A percentile compares a stretch with the other conserved stretches of the same genome.
phyloP scores from a whole-genome alignment of 1,284 basidiomycete genomes.

The Rhizoctonia solani region DNA sequence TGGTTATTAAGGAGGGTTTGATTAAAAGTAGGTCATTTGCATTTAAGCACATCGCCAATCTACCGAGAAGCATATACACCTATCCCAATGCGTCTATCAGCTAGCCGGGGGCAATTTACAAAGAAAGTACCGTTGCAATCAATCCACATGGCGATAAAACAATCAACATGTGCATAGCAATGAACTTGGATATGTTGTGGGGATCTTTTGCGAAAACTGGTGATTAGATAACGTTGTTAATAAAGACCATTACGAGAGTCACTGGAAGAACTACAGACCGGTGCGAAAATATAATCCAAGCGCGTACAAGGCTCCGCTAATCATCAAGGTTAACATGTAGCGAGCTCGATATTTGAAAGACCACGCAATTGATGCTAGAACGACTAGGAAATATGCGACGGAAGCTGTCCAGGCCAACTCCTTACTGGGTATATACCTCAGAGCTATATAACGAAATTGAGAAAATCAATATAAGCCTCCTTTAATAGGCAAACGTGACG shows the following conservation, averaged over 20 bases:
- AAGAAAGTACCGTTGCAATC: background rate
- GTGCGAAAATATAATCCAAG: background rate
- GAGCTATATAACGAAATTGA: background rate
- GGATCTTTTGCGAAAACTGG: conserved; percentile 5
- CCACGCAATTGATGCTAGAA: background rate
- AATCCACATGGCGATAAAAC: background rate
- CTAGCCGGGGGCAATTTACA: too few relatives aligned
- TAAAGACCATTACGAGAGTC: background rate
- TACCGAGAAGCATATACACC: background rate
- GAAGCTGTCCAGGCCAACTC: background rate
- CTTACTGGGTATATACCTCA: background rate
- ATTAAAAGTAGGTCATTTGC: background rate
- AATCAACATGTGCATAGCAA: conserved; percentile 2
- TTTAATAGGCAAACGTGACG: background rate
- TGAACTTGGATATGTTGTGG: background rate
- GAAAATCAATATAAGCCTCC: background rate
- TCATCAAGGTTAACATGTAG: conserved; percentile 2
- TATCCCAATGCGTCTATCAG: background rate
- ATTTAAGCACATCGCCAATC: background rate
- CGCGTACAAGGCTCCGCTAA: background rate
- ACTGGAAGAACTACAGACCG: background rate
- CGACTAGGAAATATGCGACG: background rate
- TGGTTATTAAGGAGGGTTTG: background rate
- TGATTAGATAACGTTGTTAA: background rate
- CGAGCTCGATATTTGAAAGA: conserved; percentile 8